Base-by-base conservation (phyloP, 495 filamentous ascomycete genomes). In the Penicillium herquei region DNA sequence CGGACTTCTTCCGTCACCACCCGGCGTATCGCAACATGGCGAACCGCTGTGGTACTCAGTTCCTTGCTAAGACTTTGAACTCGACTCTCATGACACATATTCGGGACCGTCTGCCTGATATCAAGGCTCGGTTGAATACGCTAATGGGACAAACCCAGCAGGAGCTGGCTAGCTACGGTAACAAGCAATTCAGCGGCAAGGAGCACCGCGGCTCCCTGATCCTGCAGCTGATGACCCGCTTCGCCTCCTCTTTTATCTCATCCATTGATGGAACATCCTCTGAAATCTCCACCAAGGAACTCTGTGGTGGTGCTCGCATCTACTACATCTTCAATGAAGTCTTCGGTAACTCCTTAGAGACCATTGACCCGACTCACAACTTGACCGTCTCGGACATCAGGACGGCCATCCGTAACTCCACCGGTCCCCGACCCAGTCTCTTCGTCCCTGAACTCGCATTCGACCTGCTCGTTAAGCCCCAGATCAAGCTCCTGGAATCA, bases 321-420 rank as follows among this genome's bases (percentile, higher is more conserved):
- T 99, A 99, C 73, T 99, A 99, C 71, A 98, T 99, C 49, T 99
- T 99, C 79, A 99, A 99, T 71, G 96, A 93, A 39, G 95, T 99
- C 12, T 99, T 98, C 71, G 95, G 94, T 45, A 96, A 95, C 71
- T 96, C 93, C 9, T 76, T 99, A 21, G 95, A 98, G 70, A 88
- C 91, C 7, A 96, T 99, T 57, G 92, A 98, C 62, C 94, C 94
- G 6, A 98, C 92, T 1, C 87, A 86, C 16, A 98, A 98, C 66
- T 84, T 99, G 58, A 94, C 92, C 12, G 88, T 92, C 11, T 85
- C 92, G n/a, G 94, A 99, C 65, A 99, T 99, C 55, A 86, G 95
- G 65, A 99, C 95, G 8, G 94, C 94, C 17, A 99, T 99, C 59
- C 87, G 94, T 58, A 99, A 99, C 74, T 99, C 94, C 10, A 99